Base-by-base conservation (phyloP, 306 rosid genomes). In the Quercus cerris region DNA sequence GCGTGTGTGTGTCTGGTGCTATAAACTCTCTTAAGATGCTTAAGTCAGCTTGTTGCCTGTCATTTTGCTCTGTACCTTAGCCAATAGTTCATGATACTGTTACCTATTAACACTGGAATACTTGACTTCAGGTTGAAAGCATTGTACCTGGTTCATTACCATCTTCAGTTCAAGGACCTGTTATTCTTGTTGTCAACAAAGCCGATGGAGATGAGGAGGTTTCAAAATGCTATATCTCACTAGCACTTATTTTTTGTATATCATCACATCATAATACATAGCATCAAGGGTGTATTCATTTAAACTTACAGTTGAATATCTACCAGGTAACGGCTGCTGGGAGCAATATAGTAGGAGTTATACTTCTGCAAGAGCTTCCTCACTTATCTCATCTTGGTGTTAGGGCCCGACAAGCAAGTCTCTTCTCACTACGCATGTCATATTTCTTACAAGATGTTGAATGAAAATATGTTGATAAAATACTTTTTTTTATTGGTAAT, bases 191-290 rank as follows among this genome's bases (percentile, higher is more conserved):
- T 79, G 97, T 95, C 75, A 84, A 87, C 87, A 91, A 75, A 85
- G 99, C 99, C 17, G 94, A 95, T 87, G 99, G 99, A 11, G 99
- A 95, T 77, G 99, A 93, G 87, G 99, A 95, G 99, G 99, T 95
- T 86, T 25, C 75, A 35, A 41, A 12, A 41, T 56, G 33, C 27
- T 75, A 71, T 56, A 67, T 58, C 69, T 52, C 30, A 31, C 72
- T 74, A 74, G 61, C 56, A 22, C 22, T 58, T 18, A 22, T 73
- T 54, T 55, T 64, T 41, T 70, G 2, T 56, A 73, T 69, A 23
- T 61, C 7, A 4, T 46, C 14, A 19, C 25, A 14, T 44, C 3
- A 22, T 41, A 57, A 10, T 68, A 59, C 56, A 6, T 14, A 46
- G 17, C 64, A 76, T n/a, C 23, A 33, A 54, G 27, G 7, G 70